phyloP scores from a whole-genome alignment of 23 red algal species.

The Chondrus crispus region DNA sequence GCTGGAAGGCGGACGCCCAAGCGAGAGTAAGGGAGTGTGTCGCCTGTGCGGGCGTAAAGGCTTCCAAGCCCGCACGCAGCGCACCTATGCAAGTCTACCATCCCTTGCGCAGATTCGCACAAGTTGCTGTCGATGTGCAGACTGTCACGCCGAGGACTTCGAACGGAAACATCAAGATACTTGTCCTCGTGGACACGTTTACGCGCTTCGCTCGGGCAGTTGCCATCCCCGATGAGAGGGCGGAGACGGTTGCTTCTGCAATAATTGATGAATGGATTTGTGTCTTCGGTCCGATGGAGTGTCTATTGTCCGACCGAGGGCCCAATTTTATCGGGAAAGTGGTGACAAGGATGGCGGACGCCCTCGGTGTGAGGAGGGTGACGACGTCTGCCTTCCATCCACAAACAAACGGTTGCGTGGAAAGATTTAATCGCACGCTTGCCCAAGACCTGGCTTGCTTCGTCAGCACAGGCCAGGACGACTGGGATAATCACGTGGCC shows the following conservation, averaged over 20 bases:
- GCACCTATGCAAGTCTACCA: not conserved
- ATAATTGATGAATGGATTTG: slow-evolving; percentile 8
- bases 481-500: slow-evolving; percentile 4
- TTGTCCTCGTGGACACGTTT: not conserved
- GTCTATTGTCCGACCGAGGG: not conserved
- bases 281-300: not conserved
- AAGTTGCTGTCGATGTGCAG: not conserved
- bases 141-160: not conserved
- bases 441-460: slow-evolving; percentile 7
- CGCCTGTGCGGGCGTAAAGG: not conserved
- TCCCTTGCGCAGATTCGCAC: not conserved
- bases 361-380: not conserved
- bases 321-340: not conserved
- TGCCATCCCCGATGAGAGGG: not conserved
- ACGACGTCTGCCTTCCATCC: not conserved
- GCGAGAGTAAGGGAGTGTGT: not conserved
- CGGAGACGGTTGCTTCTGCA: not conserved
- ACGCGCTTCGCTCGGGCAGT: not conserved
- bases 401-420: slow-evolving; percentile 8
- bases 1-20: not conserved
- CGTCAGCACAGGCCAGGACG: not conserved
- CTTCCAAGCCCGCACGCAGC: not conserved
- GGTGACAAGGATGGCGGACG: not conserved
- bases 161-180: not conserved
- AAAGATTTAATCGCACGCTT: slow-evolving; percentile 4